Conservation (phyloP, 2,329 filamentous ascomycete species). For the Aspergillus sp. region DNA sequence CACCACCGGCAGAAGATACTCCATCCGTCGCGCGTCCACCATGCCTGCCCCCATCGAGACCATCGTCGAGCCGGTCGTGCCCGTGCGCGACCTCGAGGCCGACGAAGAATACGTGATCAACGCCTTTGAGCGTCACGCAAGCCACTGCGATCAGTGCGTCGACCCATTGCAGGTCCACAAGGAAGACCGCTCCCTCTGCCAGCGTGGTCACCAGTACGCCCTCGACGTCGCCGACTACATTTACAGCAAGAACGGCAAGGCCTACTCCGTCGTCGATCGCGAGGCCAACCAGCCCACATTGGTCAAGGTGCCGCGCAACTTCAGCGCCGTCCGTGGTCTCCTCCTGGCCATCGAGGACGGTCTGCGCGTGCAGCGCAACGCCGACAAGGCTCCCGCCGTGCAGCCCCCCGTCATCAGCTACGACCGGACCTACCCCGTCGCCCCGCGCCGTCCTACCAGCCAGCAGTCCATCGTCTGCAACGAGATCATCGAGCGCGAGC, state of each 20-base stretch:
- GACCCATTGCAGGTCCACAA: slow-evolving; percentile 24
- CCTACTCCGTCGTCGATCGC: slow-evolving; percentile 44
- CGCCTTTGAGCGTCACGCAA: slow-evolving; percentile 36
- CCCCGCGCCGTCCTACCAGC: slow-evolving; percentile 22
- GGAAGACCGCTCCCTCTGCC: slow-evolving; percentile 29
- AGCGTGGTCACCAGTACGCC: slow-evolving; percentile 33
- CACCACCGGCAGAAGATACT: slow-evolving; percentile 13
- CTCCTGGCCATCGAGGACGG: slow-evolving; percentile 44
- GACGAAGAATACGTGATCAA: slow-evolving; percentile 37
- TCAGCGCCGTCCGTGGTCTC: slow-evolving; percentile 33
- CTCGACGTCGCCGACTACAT: slow-evolving; percentile 35
- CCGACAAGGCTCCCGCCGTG: slow-evolving; percentile 6
- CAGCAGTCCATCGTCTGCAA: slow-evolving; percentile 14
- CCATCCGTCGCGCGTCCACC: slow-evolving; percentile 23
- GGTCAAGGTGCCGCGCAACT: slow-evolving; percentile 42
- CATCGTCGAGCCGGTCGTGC: slow-evolving; percentile 21
- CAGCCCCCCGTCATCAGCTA: slow-evolving; percentile 28
- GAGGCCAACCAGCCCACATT: slow-evolving; percentile 36
- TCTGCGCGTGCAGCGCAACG: slow-evolving; percentile 23
- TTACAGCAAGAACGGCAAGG: slow-evolving; percentile 34
- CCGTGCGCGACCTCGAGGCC: slow-evolving; percentile 32
- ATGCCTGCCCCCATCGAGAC: slow-evolving; percentile 31
- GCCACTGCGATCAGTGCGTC: slow-evolving; percentile 33
- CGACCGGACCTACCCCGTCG: slow-evolving; percentile 30
- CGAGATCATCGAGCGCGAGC: slow-evolving; percentile 29